Evolutionary conservation across 371 early-diverging fungal species (phyloP).

Genomic region (Pancytospora epiphaga): DNA sequence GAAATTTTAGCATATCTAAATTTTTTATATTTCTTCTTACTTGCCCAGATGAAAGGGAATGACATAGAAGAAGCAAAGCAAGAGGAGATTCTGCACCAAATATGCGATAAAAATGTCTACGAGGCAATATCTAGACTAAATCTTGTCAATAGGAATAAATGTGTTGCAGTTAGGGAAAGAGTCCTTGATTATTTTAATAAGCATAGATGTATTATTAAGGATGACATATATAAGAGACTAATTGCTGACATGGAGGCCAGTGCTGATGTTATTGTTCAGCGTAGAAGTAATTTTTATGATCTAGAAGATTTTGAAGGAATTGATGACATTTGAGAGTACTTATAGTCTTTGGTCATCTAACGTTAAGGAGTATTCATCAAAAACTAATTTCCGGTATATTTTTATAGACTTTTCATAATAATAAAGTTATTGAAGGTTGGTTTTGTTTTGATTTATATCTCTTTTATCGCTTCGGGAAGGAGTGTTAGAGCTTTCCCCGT

Average conservation of each 20-base stretch:
- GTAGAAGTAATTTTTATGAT: constrained; percentile 11
- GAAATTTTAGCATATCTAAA: constrained; percentile 5
- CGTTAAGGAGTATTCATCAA: too few relatives aligned
- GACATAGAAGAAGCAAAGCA: not conserved
- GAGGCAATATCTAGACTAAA: constrained; percentile 19
- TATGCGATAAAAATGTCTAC: constrained; percentile 21
- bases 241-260: not conserved
- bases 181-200: constrained; percentile 14
- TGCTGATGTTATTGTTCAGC: not conserved
- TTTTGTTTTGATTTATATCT: too few relatives aligned
- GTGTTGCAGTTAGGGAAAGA: not conserved
- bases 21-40: not conserved
- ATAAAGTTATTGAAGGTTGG: too few relatives aligned
- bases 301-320: constrained; percentile 18
- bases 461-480: too few relatives aligned
- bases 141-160: constrained; percentile 6
- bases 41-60: not conserved
- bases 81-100: constrained; percentile 5
- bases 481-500: too few relatives aligned
- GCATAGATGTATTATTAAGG: not conserved
- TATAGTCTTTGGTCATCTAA: too few relatives aligned
- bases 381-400: too few relatives aligned
- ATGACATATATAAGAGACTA: not conserved
- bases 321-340: not conserved
- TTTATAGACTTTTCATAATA: too few relatives aligned